Conservation (phyloP, 768 basidiomycete genomes). For the Tremella fuciformis region DNA sequence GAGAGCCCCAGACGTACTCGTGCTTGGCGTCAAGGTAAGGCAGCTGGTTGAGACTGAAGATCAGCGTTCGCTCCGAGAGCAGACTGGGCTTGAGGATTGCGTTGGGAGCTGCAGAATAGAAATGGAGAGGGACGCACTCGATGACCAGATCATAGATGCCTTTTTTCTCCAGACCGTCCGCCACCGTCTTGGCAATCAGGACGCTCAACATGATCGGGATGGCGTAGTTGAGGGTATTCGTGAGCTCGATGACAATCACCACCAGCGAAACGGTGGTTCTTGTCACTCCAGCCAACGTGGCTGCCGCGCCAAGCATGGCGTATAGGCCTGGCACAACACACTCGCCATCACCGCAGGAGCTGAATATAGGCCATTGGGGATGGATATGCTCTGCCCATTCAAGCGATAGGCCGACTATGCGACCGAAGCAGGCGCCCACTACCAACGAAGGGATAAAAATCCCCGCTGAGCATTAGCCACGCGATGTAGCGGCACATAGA, state of each 20-base stretch:
- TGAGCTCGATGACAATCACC: conserved; percentile 94
- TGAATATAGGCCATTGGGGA: conserved; percentile 64
- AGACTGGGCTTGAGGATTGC: not conserved
- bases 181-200: conserved; percentile 84
- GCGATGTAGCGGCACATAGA: not conserved
- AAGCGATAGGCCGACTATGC: conserved; percentile 75
- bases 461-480: conserved; percentile 61
- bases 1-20: conserved; percentile 79
- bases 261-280: conserved; percentile 81
- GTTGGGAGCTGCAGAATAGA: not conserved
- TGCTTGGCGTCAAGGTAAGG: conserved; percentile 91
- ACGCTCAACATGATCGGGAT: conserved; percentile 56
- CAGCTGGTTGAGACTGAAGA: conserved; percentile 66
- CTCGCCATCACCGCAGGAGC: conserved; percentile 62
- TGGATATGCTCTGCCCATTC: conserved; percentile 69
- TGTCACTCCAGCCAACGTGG: conserved; percentile 91
- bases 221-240: conserved; percentile 85
- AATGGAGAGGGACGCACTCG: conserved; percentile 56
- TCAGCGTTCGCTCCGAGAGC: not conserved
- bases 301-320: conserved; percentile 95
- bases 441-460: conserved; percentile 94
- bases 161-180: conserved; percentile 82
- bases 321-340: conserved; percentile 89
- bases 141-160: conserved; percentile 98
- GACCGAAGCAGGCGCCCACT: conserved; percentile 89